Evolutionary conservation across 1,139 yeast genomes (phyloP), one percentile per base, ranked within the genome.

Genomic region (Meyerozyma guilliermondii): DNA sequence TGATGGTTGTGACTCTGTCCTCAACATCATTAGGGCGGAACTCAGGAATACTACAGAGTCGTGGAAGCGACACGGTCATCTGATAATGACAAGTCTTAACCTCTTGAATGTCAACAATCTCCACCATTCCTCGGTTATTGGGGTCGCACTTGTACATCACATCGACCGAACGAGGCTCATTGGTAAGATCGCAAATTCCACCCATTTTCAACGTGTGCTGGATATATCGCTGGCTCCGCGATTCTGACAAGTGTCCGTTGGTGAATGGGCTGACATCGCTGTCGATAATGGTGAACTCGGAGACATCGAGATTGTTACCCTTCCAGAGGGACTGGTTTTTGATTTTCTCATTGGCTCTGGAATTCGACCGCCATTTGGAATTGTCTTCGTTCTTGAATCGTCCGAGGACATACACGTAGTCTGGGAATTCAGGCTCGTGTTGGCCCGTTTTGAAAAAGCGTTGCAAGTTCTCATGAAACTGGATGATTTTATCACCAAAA

Each of bases 71-170:
- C 1, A 88, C 63, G n/a, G 69, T 69, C 59, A 83, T 72, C 50
- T 74, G 74, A 54, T 88, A 88, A 39, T 78, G 79, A 59, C 97
- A 89, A 0, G 92, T 83, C 47, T 74, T 76, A 41, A 78, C 66
- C 61, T 91, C 98, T 41, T 67, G 68, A 0, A 83, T 74, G 46
- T 73, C 71, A 7, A 60, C 30, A 9, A 69, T 60, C 14, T 64
- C 64, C 3, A 81, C 61, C 4, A 50, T 47, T 0, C 68, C 58
- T 11, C 52, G 58, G 7, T 50, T 47, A 2, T 57, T 54, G 1
- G 76, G 71, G 49, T 81, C 82, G 60, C 98, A 91, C 29, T 74
- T 68, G 56, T 83, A 88, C 40, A 78, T 78, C 3, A 91, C 64
- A 43, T 83, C 87, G 1, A 81, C 68, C 1, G 74, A 62, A 46